A percentile compares a stretch with the other conserved stretches of the same genome.
Evolutionary conservation across 176 grass and related monocot genomes (phyloP).

Genomic region (Calamus simplicifolius): DNA sequence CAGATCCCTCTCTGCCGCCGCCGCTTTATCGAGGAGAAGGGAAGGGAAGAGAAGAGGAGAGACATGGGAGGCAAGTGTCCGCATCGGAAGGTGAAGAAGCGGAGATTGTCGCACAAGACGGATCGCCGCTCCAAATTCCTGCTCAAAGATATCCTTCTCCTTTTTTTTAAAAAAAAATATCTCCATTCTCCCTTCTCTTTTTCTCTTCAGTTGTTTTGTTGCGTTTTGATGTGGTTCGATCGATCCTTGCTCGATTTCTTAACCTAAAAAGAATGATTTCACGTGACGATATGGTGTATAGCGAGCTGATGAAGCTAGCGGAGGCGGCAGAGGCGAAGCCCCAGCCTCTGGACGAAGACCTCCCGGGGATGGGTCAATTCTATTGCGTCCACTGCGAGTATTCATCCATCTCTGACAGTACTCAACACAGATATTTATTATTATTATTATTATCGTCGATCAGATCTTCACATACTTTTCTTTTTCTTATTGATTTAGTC

Average conservation of each 20-base stretch:
- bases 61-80: conserved; percentile 96
- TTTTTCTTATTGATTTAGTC: conserved; percentile 35
- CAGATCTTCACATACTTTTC: background rate
- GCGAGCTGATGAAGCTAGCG: conserved; percentile 78
- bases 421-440: no score
- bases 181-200: background rate
- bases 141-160: conserved; percentile 55
- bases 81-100: conserved; percentile 97
- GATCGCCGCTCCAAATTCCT: conserved; percentile 78
- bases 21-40: background rate
- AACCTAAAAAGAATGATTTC: background rate
- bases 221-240: background rate
- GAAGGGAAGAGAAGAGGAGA: background rate
- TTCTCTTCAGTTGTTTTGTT: background rate
- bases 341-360: conserved; percentile 69
- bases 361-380: conserved; percentile 91
- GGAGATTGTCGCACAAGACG: conserved; percentile 68
- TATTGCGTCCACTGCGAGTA: conserved; percentile 99
- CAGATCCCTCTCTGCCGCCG: no score
- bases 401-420: background rate
- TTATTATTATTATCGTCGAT: background rate
- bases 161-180: no score
- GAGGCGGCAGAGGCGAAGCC: conserved; percentile 32
- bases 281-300: conserved; percentile 73
- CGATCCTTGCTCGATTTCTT: background rate